Evolutionary conservation across 768 basidiomycete species (phyloP), one percentile per base, ranked within the genome.

Genomic region (Boletus pseudo-olivaceus): DNA sequence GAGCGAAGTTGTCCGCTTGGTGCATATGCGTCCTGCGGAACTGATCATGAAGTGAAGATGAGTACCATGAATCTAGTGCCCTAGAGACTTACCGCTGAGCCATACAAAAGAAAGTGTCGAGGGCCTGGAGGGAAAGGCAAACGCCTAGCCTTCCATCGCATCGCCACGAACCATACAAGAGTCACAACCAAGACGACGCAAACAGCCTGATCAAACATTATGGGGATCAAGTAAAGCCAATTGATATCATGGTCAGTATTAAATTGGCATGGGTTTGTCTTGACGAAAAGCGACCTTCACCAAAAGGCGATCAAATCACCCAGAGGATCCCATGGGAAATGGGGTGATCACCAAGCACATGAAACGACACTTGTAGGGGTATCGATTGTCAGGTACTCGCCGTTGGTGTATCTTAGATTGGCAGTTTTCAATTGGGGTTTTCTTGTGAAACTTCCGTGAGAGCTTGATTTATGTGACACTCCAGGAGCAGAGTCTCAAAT

Each of bases 1-100:
- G 51, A 45, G 44, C 35, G n/a, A 53, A 53, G 17, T 53, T 53
- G 37, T 53, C 44, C 15, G 44, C 51, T 39, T 53, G 51, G 29
- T 46, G 15, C 29, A 53, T 39, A 2, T 38, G 19, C 19, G 51
- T 46, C 44, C 51, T 53, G 35, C 51, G 51, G 26, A 53, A 53
- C 51, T 52, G 27, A 17, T n/a, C 43, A 29, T 27, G 27, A 23
- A 23, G 10, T 19, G 29, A 29, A 44, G 3, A 11, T 44, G 12
- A 30, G 10, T 27, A 6, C n/a, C 27, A 7, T 12, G 26, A 29
- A 44, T 12, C 29, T 11, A 29, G 3, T 19, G 10, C 3, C 4
- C 30, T 40, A 4, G 7, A 37, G n/a, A 4, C 51, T 27, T 45
- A 45, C 51, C 33, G 32, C 15, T 32, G 51, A 53, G 15, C 51